Conservation (phyloP, 2,329 filamentous ascomycete species). For the Coniochaeta sp. region DNA sequence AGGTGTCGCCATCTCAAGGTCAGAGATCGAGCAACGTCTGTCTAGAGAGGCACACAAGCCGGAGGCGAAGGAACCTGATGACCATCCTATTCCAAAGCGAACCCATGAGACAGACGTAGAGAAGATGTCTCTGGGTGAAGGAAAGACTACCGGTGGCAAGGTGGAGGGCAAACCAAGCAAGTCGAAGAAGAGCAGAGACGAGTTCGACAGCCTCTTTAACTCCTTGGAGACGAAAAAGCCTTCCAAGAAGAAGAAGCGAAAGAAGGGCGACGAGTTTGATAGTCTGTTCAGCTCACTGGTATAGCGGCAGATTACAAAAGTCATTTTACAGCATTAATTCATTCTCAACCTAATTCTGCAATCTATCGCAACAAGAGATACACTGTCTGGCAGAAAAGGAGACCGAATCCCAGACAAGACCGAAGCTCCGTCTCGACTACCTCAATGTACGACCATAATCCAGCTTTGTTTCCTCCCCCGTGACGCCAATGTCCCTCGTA, state of each 20-base stretch:
- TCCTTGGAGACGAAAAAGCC: constrained; percentile 29
- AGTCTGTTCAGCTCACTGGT: constrained; percentile 60
- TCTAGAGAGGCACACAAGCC: not conserved
- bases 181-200: constrained; percentile 36
- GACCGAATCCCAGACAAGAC: not conserved
- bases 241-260: constrained; percentile 46
- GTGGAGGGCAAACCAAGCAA: constrained; percentile 33
- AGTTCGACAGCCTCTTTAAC: constrained; percentile 63
- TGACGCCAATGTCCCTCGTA: not conserved
- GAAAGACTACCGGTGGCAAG: constrained; percentile 18
- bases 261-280: constrained; percentile 54
- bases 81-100: not conserved
- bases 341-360: not conserved
- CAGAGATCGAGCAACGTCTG: not conserved
- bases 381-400: not conserved
- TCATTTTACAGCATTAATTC: not conserved
- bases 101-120: not conserved
- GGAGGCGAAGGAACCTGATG: not conserved
- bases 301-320: constrained; percentile 12
- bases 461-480: not conserved
- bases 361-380: not conserved
- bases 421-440: not conserved
- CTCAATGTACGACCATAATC: not conserved
- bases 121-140: not conserved
- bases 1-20: not conserved